Evolutionary conservation across 352 stramenopile species (phyloP), one percentile per base, ranked within the genome.

Genomic region (Pythium phragmitis): DNA sequence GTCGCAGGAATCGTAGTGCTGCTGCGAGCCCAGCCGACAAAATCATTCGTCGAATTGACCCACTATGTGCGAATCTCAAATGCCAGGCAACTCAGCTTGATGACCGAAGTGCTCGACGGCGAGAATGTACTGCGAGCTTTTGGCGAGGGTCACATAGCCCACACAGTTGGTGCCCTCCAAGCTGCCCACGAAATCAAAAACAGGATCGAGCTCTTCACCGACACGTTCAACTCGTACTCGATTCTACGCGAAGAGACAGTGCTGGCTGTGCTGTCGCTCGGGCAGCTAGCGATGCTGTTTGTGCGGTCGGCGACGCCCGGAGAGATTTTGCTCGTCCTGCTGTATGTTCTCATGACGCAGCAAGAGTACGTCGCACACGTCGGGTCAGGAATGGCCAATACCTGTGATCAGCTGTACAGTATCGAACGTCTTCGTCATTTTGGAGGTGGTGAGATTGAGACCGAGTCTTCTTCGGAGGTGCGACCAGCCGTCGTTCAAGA

Each of bases 281-380:
- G 14, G 5, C 19, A 46, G 12, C 7, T 51, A 11, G 54, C 26
- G 7, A 16, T 50, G 9, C 21, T 60, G 8, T 33, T 23, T 3
- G 4, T 60, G 11, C 41, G 26, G 3, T 19, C 37, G 0, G 16
- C 37, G 37, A 19, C 53, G 21, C 36, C 53, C 7, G 53, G 21
- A 8, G 37, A 50, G 23, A 16, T 60, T 39, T n/a, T 42, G 41
- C 53, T 60, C 39, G 41, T 23, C 3, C 7, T 60, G 13, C 26
- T 51, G 14, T 60, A 50, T 39, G 26, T 50, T 2, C 14, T 60
- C 19, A 45, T 37, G 53, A 30, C 19, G 19, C 53, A 60, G 14
- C 33, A 57, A 7, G 55, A 52, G n/a, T 43, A 36, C 17, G 33
- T 62, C 42, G 7, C n/a, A 1, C 17, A 41, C 16, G 55, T 60